Base-by-base conservation (phyloP, 495 filamentous ascomycete genomes). In the Evernia prunastri region DNA sequence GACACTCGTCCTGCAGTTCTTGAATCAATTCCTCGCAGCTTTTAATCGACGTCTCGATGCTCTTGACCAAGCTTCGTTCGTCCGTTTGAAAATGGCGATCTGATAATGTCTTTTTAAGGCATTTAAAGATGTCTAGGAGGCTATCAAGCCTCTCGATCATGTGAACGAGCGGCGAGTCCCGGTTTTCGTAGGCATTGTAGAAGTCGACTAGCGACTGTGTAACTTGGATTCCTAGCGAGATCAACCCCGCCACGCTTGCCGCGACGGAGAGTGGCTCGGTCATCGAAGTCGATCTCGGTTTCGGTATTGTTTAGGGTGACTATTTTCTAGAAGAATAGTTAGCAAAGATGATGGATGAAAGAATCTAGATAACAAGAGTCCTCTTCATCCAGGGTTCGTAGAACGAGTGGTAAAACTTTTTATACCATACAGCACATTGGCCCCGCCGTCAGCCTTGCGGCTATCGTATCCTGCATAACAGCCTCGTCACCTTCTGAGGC, bases 151-250 rank as follows among this genome's bases (percentile, higher is more conserved):
- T 73, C 10, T 51, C 56, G 0, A 45, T 63, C 1, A 63, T 66
- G 13, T 63, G 60, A 39, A 63, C 53, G 12, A 74, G n/a, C 57
- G 73, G 65, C 12, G 59, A 54, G 12, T 68, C 43, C 42, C 64
- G 65, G 49, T 62, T 36, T 56, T 70, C 73, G 61, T 74, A 72
- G 3, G 69, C 23, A 8, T 54, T 43, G 58, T 74, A 75, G 37
- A 74, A 75, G 13, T 70, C 53, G 57, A 71, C 42, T 13, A 75
- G 64, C 37, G 60, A 58, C 53, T 73, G 65, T 37, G 72, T 71
- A 33, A 74, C 56, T 59, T 69, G 67, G 27, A 75, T 69, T 31
- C 71, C 74, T 15, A 76, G 66, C 36, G 72, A 75, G 17, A 74
- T 63, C 31, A 75, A 29, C 15, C 70, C 69, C 8, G 66, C 69